Conservation (phyloP, 352 stramenopile species). For the Pythium biforme region DNA sequence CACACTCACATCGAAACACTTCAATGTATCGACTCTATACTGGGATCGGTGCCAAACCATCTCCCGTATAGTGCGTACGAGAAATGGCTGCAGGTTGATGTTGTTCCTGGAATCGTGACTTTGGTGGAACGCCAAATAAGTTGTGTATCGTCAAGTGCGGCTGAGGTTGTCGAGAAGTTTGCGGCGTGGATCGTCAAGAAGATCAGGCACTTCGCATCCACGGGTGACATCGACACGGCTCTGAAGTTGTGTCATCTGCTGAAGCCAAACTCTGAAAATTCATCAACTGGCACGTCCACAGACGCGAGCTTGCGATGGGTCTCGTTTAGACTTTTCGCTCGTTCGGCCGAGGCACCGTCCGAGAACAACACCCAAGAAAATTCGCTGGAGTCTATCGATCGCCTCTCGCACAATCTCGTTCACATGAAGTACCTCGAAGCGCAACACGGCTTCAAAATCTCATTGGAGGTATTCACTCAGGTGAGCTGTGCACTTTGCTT, state of each 20-base stretch:
- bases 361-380: not conserved
- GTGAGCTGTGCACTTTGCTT: constrained; percentile 14
- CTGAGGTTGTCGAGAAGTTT: constrained; percentile 7
- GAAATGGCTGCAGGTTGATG: constrained; percentile 50
- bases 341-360: constrained; percentile 18
- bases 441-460: constrained; percentile 57
- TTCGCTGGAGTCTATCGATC: constrained; percentile 28
- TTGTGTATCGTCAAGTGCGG: not conserved
- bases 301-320: constrained; percentile 20
- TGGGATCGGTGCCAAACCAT: constrained; percentile 36
- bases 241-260: constrained; percentile 25
- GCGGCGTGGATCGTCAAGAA: constrained; percentile 16
- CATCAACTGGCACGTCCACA: not conserved
- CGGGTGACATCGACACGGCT: constrained; percentile 24
- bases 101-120: constrained; percentile 45
- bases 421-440: constrained; percentile 52
- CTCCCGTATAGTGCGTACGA: constrained; percentile 50
- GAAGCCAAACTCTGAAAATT: not conserved
- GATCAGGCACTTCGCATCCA: constrained; percentile 12
- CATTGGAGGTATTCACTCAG: constrained; percentile 46
- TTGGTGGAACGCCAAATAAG: constrained; percentile 22
- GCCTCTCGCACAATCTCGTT: constrained; percentile 38
- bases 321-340: constrained; percentile 9
- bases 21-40: constrained; percentile 36
- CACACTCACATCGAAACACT: constrained; percentile 38